Percentiles rank a stretch among this genome's conserved stretches.
Conservation (phyloP, 345 rosid genomes). For the Streptanthus diversifolius region DNA sequence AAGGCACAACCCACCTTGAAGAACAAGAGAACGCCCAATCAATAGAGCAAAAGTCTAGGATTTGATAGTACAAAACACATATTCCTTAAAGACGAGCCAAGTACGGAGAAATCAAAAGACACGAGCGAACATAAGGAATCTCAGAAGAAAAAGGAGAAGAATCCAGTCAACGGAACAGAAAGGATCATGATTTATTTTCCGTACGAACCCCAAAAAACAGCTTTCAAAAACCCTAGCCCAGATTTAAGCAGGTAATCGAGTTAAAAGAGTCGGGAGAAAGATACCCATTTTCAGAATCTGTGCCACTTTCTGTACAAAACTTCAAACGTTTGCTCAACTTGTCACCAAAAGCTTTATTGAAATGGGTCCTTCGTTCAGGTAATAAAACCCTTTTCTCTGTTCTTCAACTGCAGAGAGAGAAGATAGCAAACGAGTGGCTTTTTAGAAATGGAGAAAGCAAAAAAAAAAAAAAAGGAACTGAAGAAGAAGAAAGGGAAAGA, state of each 20-base stretch:
- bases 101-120: conserved; percentile 16
- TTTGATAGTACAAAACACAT: neutral
- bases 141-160: conserved; percentile 36
- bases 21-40: neutral
- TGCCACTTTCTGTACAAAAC: conserved; percentile 48
- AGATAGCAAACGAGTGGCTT: conserved; percentile 36
- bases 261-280: conserved; percentile 57
- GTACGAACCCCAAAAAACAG: conserved; percentile 39
- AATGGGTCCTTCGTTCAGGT: conserved; percentile 38
- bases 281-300: conserved; percentile 81
- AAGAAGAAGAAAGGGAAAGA: conserved; percentile 25
- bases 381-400: conserved; percentile 32
- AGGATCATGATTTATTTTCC: conserved; percentile 51
- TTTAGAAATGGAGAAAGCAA: conserved; percentile 29
- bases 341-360: conserved; percentile 40
- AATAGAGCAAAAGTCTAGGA: neutral
- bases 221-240: conserved; percentile 63
- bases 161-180: conserved; percentile 57
- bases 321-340: conserved; percentile 40
- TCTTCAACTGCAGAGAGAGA: conserved; percentile 32
- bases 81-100: conserved; percentile 21
- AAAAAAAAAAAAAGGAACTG: conserved; percentile 25
- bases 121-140: conserved; percentile 30
- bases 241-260: conserved; percentile 42
- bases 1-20: conserved; percentile 15